These are phyloP conservation scores for Aspergillus proliferans DNA, from an alignment of 2,329 filamentous ascomycete genomes.

Conservation along the genomic window DNA sequence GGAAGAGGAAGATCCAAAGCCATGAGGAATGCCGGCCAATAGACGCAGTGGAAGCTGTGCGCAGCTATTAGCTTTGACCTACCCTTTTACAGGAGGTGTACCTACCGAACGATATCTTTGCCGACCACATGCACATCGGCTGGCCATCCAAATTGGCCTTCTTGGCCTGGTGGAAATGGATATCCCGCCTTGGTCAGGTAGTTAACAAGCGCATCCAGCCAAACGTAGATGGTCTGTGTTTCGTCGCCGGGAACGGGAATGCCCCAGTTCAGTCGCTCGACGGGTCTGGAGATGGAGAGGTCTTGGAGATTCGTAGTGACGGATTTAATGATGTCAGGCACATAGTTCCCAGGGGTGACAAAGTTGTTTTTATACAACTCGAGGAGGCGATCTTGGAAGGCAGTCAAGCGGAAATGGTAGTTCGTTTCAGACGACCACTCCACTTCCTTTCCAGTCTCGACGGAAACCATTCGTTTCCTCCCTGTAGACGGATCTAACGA, in stretches of 20 bases:
- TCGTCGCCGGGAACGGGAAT: slow-evolving; percentile 79
- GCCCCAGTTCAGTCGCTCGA: slow-evolving; percentile 74
- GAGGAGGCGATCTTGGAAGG: slow-evolving; percentile 70
- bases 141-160: slow-evolving; percentile 68
- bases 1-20: slow-evolving; percentile 75
- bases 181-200: slow-evolving; percentile 87
- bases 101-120: slow-evolving; percentile 79
- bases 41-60: slow-evolving; percentile 77
- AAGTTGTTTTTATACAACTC: slow-evolving; percentile 76
- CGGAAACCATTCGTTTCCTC: slow-evolving; percentile 71
- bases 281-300: slow-evolving; percentile 79
- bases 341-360: slow-evolving; percentile 65
- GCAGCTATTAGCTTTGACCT: slow-evolving; percentile 12
- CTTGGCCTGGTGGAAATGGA: slow-evolving; percentile 61
- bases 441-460: slow-evolving; percentile 85
- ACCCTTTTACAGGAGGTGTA: slow-evolving; percentile 2
- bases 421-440: slow-evolving; percentile 92
- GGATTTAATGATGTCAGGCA: slow-evolving; percentile 71
- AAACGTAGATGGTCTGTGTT: slow-evolving; percentile 91
- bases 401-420: slow-evolving; percentile 88
- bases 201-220: slow-evolving; percentile 93
- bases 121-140: slow-evolving; percentile 88
- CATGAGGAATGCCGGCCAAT: slow-evolving; percentile 96
- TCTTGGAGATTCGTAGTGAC: slow-evolving; percentile 76
- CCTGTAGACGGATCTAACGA: slow-evolving; percentile 74